Evolutionary conservation across 768 basidiomycete genomes (phyloP), one percentile per base, ranked within the genome.

Genomic region (Leccinum aurantiacum): DNA sequence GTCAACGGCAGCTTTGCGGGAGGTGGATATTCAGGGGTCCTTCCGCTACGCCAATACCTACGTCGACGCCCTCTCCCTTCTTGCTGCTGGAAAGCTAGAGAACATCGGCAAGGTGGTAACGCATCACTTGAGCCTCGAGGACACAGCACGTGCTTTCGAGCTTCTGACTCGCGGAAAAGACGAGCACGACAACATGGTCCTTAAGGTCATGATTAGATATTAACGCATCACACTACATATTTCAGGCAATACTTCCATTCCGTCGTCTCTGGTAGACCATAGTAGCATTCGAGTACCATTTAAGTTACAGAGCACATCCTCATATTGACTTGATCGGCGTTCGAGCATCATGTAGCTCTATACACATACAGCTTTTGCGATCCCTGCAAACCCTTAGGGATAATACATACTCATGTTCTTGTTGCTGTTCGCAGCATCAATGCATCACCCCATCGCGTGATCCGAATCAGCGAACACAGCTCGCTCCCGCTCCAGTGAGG

Each of bases 11-110:
- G 89, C 92, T 15, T 74, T 88, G 58, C 87, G 95, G 54, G 95
- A 97, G 75, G 92, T 98, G 60, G 94, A 98, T 74, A 86, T 98
- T 67, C 84, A 87, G 62, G 95, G 95, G 64, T 91, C 90, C 38
- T 97, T 97, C 83, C 84, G 92, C 33, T 95, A 95, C 68, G 88
- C 89, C 60, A 87, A 93, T 77, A 95, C 93, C 10, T 98, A 96
- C 72, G 85, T 90, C 19, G 85, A 85, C n/a, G 96, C 95, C 22
- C 78, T 98, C 49, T 76, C 80, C 3, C 82, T 98, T 9, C 83
- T 95, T 17, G 65, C 75, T 71, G 83, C 86, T 5, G 89, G 90
- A 33, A 80, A 80, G 65, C 80, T 93, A 35, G 74, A 78, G 46
- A 82, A 85, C 63, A 77, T 90, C 47, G 82, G 84, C 62, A 87